A percentile compares a stretch with the other conserved stretches of the same genome.
Evolutionary conservation across 177 flowering plant species (phyloP).

Genomic region (Tripterygium wilfordii): DNA sequence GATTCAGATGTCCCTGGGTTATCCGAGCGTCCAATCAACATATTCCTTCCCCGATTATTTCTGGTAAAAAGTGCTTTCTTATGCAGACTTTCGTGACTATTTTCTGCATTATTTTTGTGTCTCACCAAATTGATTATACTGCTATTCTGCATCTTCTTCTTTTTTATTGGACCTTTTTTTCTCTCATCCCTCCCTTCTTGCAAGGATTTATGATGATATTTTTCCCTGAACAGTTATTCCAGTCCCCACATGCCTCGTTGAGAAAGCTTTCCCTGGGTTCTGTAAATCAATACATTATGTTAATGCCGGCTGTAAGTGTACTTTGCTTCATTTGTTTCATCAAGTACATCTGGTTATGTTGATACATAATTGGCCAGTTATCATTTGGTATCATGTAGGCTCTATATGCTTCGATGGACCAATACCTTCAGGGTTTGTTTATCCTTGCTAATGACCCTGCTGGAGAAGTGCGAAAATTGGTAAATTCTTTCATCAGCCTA

Average conservation of each 20-base stretch:
- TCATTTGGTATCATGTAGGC: constrained; percentile 42
- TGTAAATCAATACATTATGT: constrained; percentile 87
- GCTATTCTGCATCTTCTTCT: no score
- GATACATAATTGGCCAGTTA: not conserved
- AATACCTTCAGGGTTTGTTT: constrained; percentile 93
- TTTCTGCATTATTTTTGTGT: no score
- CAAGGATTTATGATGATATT: not conserved
- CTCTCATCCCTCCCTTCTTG: not conserved
- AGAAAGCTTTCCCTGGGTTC: constrained; percentile 88
- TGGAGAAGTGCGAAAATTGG: constrained; percentile 94
- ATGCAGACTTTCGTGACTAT: no score
- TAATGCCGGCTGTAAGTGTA: constrained; percentile 83
- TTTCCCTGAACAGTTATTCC: constrained; percentile 66
- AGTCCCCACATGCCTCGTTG: constrained; percentile 78
- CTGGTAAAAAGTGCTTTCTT: constrained; percentile 40
- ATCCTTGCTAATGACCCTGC: constrained; percentile 76
- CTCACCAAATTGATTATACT: no score
- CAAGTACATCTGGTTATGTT: no score
- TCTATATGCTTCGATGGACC: constrained; percentile 75
- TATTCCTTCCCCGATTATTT: constrained; percentile 79
- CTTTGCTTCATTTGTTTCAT: not conserved
- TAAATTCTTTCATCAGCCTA: constrained; percentile 23
- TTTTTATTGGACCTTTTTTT: no score
- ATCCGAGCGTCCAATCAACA: constrained; percentile 79
- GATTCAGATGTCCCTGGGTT: constrained; percentile 87